phyloP scores from a whole-genome alignment of 768 basidiomycete genomes.

The Calocybe indica region DNA sequence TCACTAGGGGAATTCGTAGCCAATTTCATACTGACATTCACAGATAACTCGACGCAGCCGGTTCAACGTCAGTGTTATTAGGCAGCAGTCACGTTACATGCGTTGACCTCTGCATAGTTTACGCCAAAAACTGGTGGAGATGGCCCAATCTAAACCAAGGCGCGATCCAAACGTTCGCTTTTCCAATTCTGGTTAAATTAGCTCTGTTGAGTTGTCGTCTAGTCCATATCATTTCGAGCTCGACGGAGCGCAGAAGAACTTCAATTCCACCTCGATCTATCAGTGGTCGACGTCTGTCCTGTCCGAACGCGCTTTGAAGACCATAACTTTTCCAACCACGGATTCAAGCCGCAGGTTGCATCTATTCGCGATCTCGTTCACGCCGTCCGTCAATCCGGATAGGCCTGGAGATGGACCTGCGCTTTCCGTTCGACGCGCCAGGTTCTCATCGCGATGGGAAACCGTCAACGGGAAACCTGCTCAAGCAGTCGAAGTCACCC shows the following conservation, averaged over 20 bases:
- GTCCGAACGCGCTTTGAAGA: slow-evolving; percentile 31
- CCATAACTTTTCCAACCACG: slow-evolving; percentile 36
- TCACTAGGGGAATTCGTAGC: slow-evolving; percentile 21
- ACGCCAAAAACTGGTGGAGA: slow-evolving; percentile 39
- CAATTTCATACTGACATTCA: slow-evolving; percentile 30
- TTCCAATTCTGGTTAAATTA: neutral
- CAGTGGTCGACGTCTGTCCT: slow-evolving; percentile 38
- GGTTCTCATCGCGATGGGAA: slow-evolving; percentile 44
- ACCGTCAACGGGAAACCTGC: slow-evolving; percentile 27
- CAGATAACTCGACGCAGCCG: slow-evolving; percentile 25
- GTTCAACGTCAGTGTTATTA: slow-evolving; percentile 24
- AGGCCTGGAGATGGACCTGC: slow-evolving; percentile 14
- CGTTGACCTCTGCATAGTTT: slow-evolving; percentile 21
- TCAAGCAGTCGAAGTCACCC: slow-evolving; percentile 45
- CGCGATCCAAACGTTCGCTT: slow-evolving; percentile 36
- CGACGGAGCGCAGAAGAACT: slow-evolving; percentile 26
- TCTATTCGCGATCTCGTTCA: slow-evolving; percentile 38
- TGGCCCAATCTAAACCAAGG: slow-evolving; percentile 35
- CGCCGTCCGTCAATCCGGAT: slow-evolving; percentile 17
- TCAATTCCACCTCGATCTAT: slow-evolving; percentile 37
- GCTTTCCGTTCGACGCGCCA: slow-evolving; percentile 34
- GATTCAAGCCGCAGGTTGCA: slow-evolving; percentile 30
- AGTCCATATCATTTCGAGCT: slow-evolving; percentile 42
- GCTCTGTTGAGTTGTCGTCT: neutral
- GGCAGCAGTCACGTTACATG: too few relatives aligned